phyloP scores from a whole-genome alignment of 2,329 filamentous ascomycete genomes.

The Fusarium multiceps region DNA sequence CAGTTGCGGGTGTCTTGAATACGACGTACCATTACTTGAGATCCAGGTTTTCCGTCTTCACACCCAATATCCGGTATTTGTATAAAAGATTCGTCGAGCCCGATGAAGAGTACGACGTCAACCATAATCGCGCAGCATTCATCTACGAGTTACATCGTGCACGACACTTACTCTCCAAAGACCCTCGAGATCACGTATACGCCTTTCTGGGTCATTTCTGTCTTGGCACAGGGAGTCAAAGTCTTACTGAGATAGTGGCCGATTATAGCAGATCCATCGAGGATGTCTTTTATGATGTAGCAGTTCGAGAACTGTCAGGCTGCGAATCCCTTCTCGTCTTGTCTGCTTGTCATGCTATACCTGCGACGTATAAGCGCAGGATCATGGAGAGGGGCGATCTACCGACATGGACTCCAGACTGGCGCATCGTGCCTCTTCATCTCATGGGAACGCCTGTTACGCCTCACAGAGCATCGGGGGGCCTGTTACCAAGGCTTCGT shows the following conservation, averaged over 20 bases:
- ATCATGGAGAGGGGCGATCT: constrained; percentile 21
- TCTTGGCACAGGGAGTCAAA: constrained; percentile 37
- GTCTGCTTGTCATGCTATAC: constrained; percentile 45
- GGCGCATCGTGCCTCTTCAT: constrained; percentile 49
- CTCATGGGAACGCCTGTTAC: constrained; percentile 49
- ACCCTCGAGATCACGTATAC: constrained; percentile 51
- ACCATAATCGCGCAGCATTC: constrained; percentile 50
- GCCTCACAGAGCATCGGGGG: constrained; percentile 48
- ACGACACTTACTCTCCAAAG: constrained; percentile 48
- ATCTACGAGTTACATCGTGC: constrained; percentile 53
- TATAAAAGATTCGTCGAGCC: constrained; percentile 51
- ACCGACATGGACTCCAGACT: constrained; percentile 55
- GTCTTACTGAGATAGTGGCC: constrained; percentile 41
- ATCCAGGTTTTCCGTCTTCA: constrained; percentile 46
- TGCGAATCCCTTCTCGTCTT: constrained; percentile 47
- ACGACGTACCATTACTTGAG: constrained; percentile 50
- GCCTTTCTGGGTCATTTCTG: constrained; percentile 54
- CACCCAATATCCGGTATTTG: constrained; percentile 51
- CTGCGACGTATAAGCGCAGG: constrained; percentile 21
- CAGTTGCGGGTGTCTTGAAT: constrained; percentile 49
- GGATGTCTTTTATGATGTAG: constrained; percentile 51
- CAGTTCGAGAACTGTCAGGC: constrained; percentile 45
- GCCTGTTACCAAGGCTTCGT: constrained; percentile 42
- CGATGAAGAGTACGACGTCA: constrained; percentile 40
- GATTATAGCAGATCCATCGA: constrained; percentile 48